Base-by-base conservation (phyloP, 1,284 basidiomycete species). In the Irpex rosettiformis region DNA sequence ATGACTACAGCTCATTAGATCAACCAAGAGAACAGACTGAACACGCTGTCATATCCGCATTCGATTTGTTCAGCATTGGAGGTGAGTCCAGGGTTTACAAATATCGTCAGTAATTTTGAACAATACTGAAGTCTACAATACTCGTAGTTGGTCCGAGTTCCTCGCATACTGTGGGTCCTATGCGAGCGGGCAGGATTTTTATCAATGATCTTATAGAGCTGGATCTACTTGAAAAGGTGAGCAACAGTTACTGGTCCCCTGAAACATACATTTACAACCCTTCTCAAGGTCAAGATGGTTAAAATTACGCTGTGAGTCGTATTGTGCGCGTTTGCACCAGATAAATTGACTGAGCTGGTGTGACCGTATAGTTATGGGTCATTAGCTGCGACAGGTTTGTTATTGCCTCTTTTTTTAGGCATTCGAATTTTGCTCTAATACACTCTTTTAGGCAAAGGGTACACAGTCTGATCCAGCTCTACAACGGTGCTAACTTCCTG, bases 51-150 rank as follows among this genome's bases (percentile, higher is more conserved):
- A 96, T 98, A 56, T 92, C 89, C 0, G 87, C 93, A 0, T 96
- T 95, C 66, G 96, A 98, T 73, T 77, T 98, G 52, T 98, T 98
- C 77, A 94, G 91, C 61, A 92, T 98, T 62, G 96, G 96, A 56
- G 90, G 89, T 86, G 67, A 66, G 77, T 65, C 2, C 18, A 10
- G 42, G 16, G 28, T 24, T 24, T 11, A 21, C 47, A 21, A n/a
- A 33, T n/a, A 25, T 18, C 22, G 2, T 24, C 30, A 13, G 22
- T 52, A 7, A 11, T 22, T 5, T 43, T 53, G 22, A 11, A 33
- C 49, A 37, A 29, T 24, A 2, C 21, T n/a, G 1, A 43, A 33
- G 6, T 45, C 54, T 16, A 3, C 7, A 3, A 2, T 1, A 16
- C 6, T 47, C 64, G 27, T 45, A 68, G 90, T 83, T 33, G 82